These are phyloP conservation scores for Fusarium siculi DNA, from an alignment of 2,329 filamentous ascomycete genomes.

Conservation along the genomic window DNA sequence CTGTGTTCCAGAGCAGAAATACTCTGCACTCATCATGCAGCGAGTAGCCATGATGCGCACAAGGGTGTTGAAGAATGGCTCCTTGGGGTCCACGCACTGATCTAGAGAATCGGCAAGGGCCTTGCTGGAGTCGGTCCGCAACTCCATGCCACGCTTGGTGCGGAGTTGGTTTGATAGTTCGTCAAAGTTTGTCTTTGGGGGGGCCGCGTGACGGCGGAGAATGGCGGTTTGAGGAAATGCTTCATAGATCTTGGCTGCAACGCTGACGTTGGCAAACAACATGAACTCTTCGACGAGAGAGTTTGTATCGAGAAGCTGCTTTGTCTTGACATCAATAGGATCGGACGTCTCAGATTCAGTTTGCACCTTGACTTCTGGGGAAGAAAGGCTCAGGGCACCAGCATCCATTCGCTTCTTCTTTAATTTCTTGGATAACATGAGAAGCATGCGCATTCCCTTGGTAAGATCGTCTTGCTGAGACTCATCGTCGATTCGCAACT, in stretches of 20 bases:
- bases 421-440: conserved; percentile 91
- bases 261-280: conserved; percentile 96
- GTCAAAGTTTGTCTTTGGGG: conserved; percentile 96
- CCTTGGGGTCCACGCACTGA: conserved; percentile 77
- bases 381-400: conserved; percentile 92
- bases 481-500: conserved; percentile 89
- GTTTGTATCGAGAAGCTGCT: conserved; percentile 93
- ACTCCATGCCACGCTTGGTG: conserved; percentile 82
- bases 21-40: conserved; percentile 99
- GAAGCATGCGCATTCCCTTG: conserved; percentile 84
- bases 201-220: conserved; percentile 89
- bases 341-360: conserved; percentile 96
- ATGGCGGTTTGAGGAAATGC: conserved; percentile 96
- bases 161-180: conserved; percentile 91
- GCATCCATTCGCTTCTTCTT: conserved; percentile 97
- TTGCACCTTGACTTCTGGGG: conserved; percentile 97
- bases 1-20: conserved; percentile 95
- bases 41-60: conserved; percentile 97
- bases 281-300: conserved; percentile 99
- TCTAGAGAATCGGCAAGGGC: conserved; percentile 95
- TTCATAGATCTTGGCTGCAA: conserved; percentile 88
- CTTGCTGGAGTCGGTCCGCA: conserved; percentile 86
- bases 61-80: conserved; percentile 98
- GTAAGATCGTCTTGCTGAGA: conserved; percentile 92
- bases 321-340: conserved; percentile 95